These are phyloP conservation scores for Pseudocercospora musae DNA, from an alignment of 2,329 filamentous ascomycete species.

Conservation along the genomic window DNA sequence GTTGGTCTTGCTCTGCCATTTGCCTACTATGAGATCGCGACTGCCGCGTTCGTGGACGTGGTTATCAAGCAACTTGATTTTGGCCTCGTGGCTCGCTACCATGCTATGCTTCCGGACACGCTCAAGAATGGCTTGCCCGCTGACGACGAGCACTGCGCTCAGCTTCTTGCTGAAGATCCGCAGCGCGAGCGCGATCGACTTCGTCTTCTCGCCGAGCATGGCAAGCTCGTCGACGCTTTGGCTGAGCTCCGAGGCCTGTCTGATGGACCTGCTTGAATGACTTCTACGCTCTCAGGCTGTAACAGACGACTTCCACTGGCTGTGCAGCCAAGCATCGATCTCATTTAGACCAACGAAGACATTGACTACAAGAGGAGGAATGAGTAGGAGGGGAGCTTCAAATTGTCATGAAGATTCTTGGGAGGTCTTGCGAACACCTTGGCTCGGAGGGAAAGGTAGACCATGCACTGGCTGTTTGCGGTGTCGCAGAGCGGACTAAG, in stretches of 20 bases:
- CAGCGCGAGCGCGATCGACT: constrained; percentile 30
- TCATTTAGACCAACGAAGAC: neutral
- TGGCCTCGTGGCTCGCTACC: constrained; percentile 21
- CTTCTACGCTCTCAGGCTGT: too few relatives aligned
- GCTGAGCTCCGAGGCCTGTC: constrained; percentile 22
- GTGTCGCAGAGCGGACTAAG: neutral
- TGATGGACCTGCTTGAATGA: constrained; percentile 8
- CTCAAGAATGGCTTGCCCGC: constrained; percentile 15
- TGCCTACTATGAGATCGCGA: constrained; percentile 67
- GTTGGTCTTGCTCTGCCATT: constrained; percentile 61
- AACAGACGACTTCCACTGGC: neutral
- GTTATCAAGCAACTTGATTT: constrained; percentile 32
- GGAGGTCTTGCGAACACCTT: neutral
- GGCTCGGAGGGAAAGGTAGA: neutral
- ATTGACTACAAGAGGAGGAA: neutral
- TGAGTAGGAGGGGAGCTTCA: neutral
- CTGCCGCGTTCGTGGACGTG: constrained; percentile 60
- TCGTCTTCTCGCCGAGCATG: constrained; percentile 28
- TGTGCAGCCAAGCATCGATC: neutral
- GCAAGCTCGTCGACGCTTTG: constrained; percentile 32
- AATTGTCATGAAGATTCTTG: neutral
- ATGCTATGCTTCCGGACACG: constrained; percentile 3
- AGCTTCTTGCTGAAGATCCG: constrained; percentile 37
- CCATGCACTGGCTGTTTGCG: neutral
- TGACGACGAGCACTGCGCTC: constrained; percentile 21